Evolutionary conservation across 2,329 filamentous ascomycete species (phyloP).

Genomic region (Hansfordia pulvinata): DNA sequence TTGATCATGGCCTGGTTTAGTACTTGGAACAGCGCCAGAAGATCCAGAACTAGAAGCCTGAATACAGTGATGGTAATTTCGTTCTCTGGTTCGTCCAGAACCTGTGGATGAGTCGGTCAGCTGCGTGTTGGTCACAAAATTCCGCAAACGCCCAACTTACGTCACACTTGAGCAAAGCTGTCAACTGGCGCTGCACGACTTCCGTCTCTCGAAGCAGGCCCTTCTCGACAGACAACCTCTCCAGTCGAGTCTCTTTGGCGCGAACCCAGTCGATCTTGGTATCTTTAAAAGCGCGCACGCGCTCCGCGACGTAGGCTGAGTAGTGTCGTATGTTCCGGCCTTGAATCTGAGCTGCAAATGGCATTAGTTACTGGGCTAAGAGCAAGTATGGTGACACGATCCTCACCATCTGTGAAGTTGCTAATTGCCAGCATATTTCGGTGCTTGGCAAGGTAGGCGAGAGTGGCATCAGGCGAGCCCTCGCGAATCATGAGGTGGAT

Average conservation of each 20-base stretch:
- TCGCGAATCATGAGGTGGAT: conserved; percentile 96
- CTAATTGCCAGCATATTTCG: conserved; percentile 77
- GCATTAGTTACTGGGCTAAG: too few relatives aligned
- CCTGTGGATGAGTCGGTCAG: conserved; percentile 29
- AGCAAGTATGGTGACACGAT: too few relatives aligned
- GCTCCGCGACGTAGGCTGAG: conserved; percentile 70
- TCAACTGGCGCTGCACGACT: conserved; percentile 75
- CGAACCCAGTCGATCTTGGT: conserved; percentile 87
- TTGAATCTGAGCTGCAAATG: conserved; percentile 67
- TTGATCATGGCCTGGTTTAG: conserved; percentile 97
- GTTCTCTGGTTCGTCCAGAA: conserved; percentile 85
- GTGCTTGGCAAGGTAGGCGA: conserved; percentile 72
- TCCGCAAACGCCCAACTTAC: conserved; percentile 34
- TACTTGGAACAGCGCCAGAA: conserved; percentile 82
- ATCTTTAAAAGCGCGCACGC: conserved; percentile 69
- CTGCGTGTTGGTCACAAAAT: background rate
- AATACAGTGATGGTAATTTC: conserved; percentile 95
- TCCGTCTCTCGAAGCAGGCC: conserved; percentile 87
- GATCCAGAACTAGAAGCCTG: conserved; percentile 76
- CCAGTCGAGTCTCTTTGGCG: conserved; percentile 66
- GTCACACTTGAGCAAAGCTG: conserved; percentile 77
- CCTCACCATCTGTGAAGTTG: conserved; percentile 82
- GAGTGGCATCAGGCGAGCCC: conserved; percentile 76
- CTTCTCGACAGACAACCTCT: conserved; percentile 80
- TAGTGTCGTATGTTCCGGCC: conserved; percentile 91